Evolutionary conservation across 148 eudicot genomes (phyloP).

Genomic region (Camellia sinensis): DNA sequence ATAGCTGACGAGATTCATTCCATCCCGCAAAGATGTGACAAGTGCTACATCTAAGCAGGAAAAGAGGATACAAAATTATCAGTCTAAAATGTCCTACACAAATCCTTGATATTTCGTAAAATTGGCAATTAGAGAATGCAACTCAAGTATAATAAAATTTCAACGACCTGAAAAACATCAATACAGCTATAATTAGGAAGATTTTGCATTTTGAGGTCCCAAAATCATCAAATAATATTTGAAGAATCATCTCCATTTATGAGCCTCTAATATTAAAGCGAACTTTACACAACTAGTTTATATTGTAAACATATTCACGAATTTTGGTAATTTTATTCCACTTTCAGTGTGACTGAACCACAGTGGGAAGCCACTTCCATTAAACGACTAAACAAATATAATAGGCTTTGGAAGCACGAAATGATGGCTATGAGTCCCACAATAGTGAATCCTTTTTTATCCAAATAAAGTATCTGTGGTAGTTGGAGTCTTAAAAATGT

Average conservation of each 20-base stretch:
- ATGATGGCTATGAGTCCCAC: no score
- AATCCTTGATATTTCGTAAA: neutral
- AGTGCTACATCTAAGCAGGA: constrained; percentile 80
- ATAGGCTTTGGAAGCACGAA: no score
- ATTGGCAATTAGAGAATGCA: neutral
- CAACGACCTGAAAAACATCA: neutral
- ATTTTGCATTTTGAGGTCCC: neutral
- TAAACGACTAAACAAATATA: no score
- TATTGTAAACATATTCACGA: no score
- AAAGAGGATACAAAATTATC: neutral
- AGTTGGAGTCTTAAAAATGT: no score
- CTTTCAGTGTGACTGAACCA: no score
- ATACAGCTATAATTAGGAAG: neutral
- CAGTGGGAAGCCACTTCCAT: no score
- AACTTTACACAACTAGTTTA: neutral
- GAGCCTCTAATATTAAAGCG: neutral
- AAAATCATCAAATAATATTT: neutral
- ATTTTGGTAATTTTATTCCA: no score
- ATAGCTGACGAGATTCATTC: constrained; percentile 97
- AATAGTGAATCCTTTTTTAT: no score
- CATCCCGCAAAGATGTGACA: constrained; percentile 92
- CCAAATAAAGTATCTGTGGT: no score
- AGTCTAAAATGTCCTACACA: neutral
- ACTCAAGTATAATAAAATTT: neutral
- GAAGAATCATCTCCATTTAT: neutral